Base-by-base conservation (phyloP, 495 filamentous ascomycete genomes). In the Platismatia glauca region DNA sequence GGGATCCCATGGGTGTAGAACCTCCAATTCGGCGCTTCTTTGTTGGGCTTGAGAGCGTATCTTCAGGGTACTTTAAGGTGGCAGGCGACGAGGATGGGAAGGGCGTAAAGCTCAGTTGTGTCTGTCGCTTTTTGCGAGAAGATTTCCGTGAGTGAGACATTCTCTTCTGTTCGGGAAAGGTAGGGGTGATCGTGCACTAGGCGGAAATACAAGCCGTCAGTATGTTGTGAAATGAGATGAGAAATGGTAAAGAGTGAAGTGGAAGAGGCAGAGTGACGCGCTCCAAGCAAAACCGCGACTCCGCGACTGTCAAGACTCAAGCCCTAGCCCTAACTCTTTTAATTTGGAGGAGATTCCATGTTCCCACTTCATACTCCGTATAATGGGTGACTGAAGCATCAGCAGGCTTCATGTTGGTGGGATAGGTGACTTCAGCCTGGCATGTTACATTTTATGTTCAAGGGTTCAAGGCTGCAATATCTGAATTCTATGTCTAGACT, bases 81-180 rank as follows among this genome's bases (percentile, higher is more conserved):
- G 59, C 56, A 0, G 65, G 55, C 20, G 70, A 62, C 5, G 68
- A 55, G n/a, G 71, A 67, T 35, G 69, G 61, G 29, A 72, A 44
- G 18, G 77, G 67, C 18, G 71, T 71, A 60, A 80, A 81, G 31
- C 75, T 66, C 52, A 81, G 77, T 57, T 77, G 77, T 52, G 79
- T 77, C 68, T 80, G 78, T 13, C 61, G 53, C 67, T 78, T 79
- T 62, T 71, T 69, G 27, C 63, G 58, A 2, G 3, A 39, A 8
- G 66, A 59, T 29, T 38, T 59, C 9, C 59, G 52, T 20, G 27
- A 31, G 13, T 29, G 57, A 20, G 55, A 24, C 66, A 68, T 68
- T 1, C 0, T 38, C 7, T 15, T 2, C 2, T 0, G 8, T 2
- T 15, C 0, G 9, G 0, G 13, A 57, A 20, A 7, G 1, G 22